These are phyloP conservation scores for Aplosporella prunicola DNA, from an alignment of 2,329 filamentous ascomycete genomes.

Conservation along the genomic window DNA sequence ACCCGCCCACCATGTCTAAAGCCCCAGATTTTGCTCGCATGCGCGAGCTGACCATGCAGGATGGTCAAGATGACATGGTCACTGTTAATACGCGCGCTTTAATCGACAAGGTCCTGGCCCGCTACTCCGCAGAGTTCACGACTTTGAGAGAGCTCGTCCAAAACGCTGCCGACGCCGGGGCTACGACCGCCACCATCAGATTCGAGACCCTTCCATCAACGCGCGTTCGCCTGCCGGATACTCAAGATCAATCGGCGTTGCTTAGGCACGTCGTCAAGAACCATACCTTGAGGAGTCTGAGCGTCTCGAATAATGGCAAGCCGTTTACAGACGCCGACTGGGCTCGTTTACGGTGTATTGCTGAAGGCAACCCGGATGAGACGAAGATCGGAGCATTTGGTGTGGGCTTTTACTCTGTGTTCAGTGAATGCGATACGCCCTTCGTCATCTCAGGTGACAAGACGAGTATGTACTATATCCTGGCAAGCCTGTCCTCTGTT, in stretches of 20 bases:
- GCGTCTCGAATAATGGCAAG: slow-evolving; percentile 87
- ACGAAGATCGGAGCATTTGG: slow-evolving; percentile 98
- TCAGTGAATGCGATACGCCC: slow-evolving; percentile 94
- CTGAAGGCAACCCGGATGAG: slow-evolving; percentile 97
- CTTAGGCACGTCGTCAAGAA: slow-evolving; percentile 77
- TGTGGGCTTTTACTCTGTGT: slow-evolving; percentile 97
- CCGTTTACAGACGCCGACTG: slow-evolving; percentile 86
- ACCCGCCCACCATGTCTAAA: slow-evolving; percentile 20
- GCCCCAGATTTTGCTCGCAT: slow-evolving; percentile 53
- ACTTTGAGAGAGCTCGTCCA: slow-evolving; percentile 87
- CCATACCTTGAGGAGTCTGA: slow-evolving; percentile 76
- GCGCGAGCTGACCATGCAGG: slow-evolving; percentile 78
- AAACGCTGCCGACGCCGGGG: slow-evolving; percentile 95
- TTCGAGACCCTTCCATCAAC: slow-evolving; percentile 86
- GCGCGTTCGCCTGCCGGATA: slow-evolving; percentile 58
- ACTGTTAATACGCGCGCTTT: slow-evolving; percentile 94
- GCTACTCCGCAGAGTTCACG: slow-evolving; percentile 92
- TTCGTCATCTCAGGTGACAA: slow-evolving; percentile 89
- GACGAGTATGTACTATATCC: slow-evolving; percentile 44
- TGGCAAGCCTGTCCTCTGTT: slow-evolving; percentile 44
- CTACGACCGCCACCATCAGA: slow-evolving; percentile 77
- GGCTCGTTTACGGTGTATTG: slow-evolving; percentile 87
- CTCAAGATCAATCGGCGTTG: slow-evolving; percentile 57
- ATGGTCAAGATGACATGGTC: slow-evolving; percentile 89
- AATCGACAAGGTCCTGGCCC: slow-evolving; percentile 93